phyloP scores from a whole-genome alignment of 31 red algal species.

The Asparagopsis taxiformis region DNA sequence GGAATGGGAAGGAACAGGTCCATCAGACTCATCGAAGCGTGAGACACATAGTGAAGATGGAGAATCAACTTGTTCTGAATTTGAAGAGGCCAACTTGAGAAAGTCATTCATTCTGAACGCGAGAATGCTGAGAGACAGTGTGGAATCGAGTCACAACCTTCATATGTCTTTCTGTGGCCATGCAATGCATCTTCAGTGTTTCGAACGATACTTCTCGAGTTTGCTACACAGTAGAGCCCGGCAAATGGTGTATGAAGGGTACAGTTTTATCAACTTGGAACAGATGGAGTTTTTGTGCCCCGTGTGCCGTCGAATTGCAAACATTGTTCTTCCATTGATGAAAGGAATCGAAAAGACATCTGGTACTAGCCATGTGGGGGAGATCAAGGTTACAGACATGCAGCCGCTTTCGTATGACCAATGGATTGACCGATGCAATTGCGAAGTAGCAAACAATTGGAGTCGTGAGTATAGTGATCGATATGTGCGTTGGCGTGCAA shows the following conservation, averaged over 20 bases:
- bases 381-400: background rate
- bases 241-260: conserved; percentile 51
- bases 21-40: background rate
- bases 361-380: background rate
- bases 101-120: conserved; percentile 14
- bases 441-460: background rate
- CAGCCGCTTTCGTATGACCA: background rate
- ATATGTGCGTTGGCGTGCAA: background rate
- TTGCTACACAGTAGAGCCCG: conserved; percentile 33
- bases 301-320: conserved; percentile 82
- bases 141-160: conserved; percentile 29
- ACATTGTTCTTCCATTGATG: conserved; percentile 61
- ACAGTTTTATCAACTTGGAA: conserved; percentile 47
- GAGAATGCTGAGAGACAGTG: conserved; percentile 38
- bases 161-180: conserved; percentile 85
- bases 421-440: background rate
- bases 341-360: background rate
- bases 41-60: background rate
- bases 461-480: background rate
- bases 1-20: background rate
- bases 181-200: conserved; percentile 74
- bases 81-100: background rate
- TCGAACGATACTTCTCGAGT: conserved; percentile 62
- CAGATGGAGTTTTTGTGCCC: conserved; percentile 85
- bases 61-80: no score